Percentiles rank a stretch among this genome's conserved stretches.
Evolutionary conservation across 768 basidiomycete genomes (phyloP).

Genomic region (Xerocomus spinulosus): DNA sequence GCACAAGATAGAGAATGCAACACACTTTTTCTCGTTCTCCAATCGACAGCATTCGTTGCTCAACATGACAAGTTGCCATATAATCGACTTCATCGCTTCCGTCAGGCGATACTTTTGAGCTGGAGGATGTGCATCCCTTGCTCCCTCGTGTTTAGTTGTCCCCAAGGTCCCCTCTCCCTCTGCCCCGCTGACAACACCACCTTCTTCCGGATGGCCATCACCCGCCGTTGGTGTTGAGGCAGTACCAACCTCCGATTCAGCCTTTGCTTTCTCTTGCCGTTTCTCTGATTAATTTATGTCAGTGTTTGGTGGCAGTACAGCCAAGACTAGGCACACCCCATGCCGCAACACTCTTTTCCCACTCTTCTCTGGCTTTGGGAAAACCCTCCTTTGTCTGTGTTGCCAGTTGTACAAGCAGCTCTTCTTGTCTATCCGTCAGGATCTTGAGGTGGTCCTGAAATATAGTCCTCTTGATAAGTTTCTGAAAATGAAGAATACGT

Average conservation of each 20-base stretch:
- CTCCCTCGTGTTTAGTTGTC: slow-evolving; percentile 25
- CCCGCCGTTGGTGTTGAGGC: slow-evolving; percentile 28
- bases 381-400: slow-evolving; percentile 62
- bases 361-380: slow-evolving; percentile 67
- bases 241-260: slow-evolving; percentile 29
- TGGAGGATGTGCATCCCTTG: slow-evolving; percentile 54
- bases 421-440: slow-evolving; percentile 63
- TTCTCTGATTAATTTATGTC: slow-evolving; percentile 33
- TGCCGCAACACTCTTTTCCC: slow-evolving; percentile 59
- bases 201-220: slow-evolving; percentile 31
- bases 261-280: slow-evolving; percentile 53
- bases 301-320: neutral
- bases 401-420: slow-evolving; percentile 58
- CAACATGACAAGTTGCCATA: slow-evolving; percentile 77
- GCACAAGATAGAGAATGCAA: neutral
- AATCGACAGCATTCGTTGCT: slow-evolving; percentile 78
- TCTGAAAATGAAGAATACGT: slow-evolving; percentile 54
- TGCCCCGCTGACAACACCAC: slow-evolving; percentile 21
- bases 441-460: slow-evolving; percentile 68
- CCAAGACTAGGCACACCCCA: slow-evolving; percentile 52
- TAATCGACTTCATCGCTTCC: slow-evolving; percentile 70
- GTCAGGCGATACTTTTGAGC: slow-evolving; percentile 74
- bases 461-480: slow-evolving; percentile 89
- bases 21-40: slow-evolving; percentile 61
- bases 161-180: slow-evolving; percentile 23